Evolutionary conservation across 2,329 filamentous ascomycete species (phyloP).

Genomic region (Aspergillus viridinutans): DNA sequence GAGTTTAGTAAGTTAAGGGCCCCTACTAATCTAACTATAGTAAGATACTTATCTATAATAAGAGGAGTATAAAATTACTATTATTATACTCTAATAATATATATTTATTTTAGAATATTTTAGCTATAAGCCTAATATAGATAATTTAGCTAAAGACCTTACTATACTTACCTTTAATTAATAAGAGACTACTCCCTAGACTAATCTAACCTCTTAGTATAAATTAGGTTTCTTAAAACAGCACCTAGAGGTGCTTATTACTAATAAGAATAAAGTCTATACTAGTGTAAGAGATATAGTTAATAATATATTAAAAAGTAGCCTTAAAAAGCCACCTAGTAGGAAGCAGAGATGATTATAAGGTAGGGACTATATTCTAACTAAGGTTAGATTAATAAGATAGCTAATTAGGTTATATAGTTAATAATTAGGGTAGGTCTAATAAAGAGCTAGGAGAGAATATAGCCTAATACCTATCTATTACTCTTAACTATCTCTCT

Average conservation of each 20-base stretch:
- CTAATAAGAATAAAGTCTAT: not conserved
- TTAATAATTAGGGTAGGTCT: too few species aligned
- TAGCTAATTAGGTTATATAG: not conserved
- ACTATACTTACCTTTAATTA: too few species aligned
- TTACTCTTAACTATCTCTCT: not conserved
- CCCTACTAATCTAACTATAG: not conserved
- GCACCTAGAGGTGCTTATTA: too few species aligned
- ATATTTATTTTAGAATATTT: not conserved
- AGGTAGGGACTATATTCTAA: not conserved
- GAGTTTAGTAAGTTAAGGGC: not conserved
- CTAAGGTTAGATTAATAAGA: not conserved
- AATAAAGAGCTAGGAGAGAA: too few species aligned
- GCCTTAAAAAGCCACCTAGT: too few species aligned
- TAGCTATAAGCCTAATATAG: not conserved
- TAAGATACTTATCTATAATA: not conserved
- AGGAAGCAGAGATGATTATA: too few species aligned
- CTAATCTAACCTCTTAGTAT: too few species aligned
- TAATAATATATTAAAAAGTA: too few species aligned
- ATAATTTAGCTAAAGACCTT: too few species aligned
- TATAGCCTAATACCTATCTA: not conserved
- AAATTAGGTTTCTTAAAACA: too few species aligned
- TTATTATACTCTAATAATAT: not conserved
- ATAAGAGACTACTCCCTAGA: too few species aligned
- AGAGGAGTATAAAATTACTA: not conserved
- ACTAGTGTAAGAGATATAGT: too few species aligned